Evolutionary conservation across 306 rosid genomes (phyloP).

Genomic region (Abrus precatorius): DNA sequence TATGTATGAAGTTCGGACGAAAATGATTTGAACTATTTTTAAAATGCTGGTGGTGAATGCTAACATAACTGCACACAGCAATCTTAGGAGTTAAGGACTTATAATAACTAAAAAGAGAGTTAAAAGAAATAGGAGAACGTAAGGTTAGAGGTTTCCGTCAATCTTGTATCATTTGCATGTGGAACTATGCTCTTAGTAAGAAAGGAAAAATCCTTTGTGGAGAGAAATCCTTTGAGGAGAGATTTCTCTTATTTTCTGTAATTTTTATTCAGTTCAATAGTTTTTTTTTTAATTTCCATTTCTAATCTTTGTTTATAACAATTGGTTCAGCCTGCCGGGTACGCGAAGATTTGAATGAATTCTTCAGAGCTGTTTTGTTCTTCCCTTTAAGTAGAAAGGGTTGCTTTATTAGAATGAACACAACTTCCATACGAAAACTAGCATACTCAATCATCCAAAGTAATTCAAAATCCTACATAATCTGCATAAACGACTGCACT

Average conservation of each 20-base stretch:
- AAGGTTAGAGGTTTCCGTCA: no score
- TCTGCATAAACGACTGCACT: constrained; percentile 17
- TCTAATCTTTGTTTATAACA: no score
- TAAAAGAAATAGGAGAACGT: no score
- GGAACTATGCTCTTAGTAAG: no score
- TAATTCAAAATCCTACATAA: constrained; percentile 19
- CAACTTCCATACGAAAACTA: not conserved
- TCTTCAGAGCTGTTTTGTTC: not conserved
- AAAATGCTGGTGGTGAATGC: not conserved
- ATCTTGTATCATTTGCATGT: no score
- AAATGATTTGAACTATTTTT: not conserved
- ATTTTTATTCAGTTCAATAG: no score
- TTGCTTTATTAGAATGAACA: constrained; percentile 17
- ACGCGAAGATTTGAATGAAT: not conserved
- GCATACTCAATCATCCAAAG: not conserved
- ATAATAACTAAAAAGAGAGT: no score
- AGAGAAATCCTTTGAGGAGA: no score
- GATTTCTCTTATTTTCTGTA: no score
- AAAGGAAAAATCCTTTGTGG: no score
- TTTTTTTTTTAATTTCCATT: no score
- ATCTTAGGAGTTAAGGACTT: not conserved
- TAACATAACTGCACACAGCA: not conserved
- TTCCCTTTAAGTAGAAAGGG: not conserved
- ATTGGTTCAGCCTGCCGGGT: no score
- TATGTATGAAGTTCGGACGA: not conserved